Percentiles rank a stretch among this genome's conserved stretches.
phyloP scores from a whole-genome alignment of 352 stramenopile species.

The Phytophthora agathidicida region DNA sequence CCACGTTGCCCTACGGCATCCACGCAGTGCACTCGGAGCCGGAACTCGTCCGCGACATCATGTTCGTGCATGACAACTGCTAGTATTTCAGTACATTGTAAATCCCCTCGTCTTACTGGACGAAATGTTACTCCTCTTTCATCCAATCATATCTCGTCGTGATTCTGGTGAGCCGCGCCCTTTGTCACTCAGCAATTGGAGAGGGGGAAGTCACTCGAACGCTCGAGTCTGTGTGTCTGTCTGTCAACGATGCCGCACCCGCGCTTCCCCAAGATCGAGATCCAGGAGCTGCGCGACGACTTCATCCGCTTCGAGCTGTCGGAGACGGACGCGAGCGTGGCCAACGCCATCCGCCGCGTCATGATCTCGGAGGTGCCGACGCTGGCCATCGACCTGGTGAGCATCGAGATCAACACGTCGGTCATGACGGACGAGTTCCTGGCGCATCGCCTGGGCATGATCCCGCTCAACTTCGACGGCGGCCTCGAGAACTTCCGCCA shows the following conservation, averaged over 20 bases:
- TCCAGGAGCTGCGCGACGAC: slow-evolving; percentile 94
- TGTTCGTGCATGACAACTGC: slow-evolving; percentile 60
- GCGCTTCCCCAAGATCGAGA: slow-evolving; percentile 94
- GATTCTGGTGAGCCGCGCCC: slow-evolving; percentile 15
- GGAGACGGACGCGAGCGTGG: slow-evolving; percentile 96
- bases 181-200: slow-evolving; percentile 22
- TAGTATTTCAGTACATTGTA: slow-evolving; percentile 28
- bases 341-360: slow-evolving; percentile 97
- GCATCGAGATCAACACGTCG: slow-evolving; percentile 97
- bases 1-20: slow-evolving; percentile 11
- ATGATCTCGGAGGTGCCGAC: slow-evolving; percentile 98
- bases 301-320: slow-evolving; percentile 98
- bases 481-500: slow-evolving; percentile 90
- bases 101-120: slow-evolving; percentile 5
- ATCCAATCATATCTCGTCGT: slow-evolving; percentile 6
- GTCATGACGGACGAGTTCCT: slow-evolving; percentile 99
- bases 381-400: slow-evolving; percentile 99
- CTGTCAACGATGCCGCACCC: slow-evolving; percentile 77
- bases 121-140: slow-evolving; percentile 8
- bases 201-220: slow-evolving; percentile 8
- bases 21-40: slow-evolving; percentile 47
- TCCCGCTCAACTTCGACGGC: slow-evolving; percentile 93
- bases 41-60: slow-evolving; percentile 52
- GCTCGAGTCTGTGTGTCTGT: slow-evolving; percentile 1
- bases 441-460: slow-evolving; percentile 97